A percentile compares a stretch with the other conserved stretches of the same genome.
Evolutionary conservation across 129 eudicot species (phyloP).

Genomic region (Gnaphalium uliginosum): DNA sequence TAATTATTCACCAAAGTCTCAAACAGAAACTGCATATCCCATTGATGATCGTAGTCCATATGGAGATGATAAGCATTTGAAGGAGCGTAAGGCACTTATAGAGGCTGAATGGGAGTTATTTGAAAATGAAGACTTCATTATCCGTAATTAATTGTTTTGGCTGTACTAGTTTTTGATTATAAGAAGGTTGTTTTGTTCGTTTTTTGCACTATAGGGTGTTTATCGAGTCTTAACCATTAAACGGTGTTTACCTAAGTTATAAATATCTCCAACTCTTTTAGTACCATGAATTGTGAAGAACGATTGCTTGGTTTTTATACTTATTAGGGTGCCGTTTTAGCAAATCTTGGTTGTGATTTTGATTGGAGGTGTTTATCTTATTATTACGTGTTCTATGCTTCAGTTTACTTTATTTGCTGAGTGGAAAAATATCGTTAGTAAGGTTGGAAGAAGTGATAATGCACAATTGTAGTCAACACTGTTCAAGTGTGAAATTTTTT

Average conservation of each 20-base stretch:
- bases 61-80: conserved; percentile 16
- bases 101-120: conserved; percentile 81
- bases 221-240: not conserved
- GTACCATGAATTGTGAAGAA: not conserved
- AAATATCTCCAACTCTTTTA: conserved; percentile 7
- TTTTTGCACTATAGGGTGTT: not conserved
- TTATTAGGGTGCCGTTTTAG: not conserved
- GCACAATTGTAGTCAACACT: too few species aligned
- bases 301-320: not conserved
- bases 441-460: not conserved
- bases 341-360: not conserved
- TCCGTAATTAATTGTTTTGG: not conserved
- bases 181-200: not conserved
- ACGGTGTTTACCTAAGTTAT: not conserved
- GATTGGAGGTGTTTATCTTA: not conserved
- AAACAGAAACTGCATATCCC: not conserved
- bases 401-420: too few species aligned
- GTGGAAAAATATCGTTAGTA: not conserved
- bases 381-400: not conserved
- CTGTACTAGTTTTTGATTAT: not conserved
- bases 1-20: conserved; percentile 18
- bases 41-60: not conserved
- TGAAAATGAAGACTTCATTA: conserved; percentile 23
- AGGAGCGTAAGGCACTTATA: conserved; percentile 31
- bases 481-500: too few species aligned